Evolutionary conservation across 1,284 basidiomycete species (phyloP), one percentile per base, ranked within the genome.

Genomic region (Paramarasmius palmivorus): DNA sequence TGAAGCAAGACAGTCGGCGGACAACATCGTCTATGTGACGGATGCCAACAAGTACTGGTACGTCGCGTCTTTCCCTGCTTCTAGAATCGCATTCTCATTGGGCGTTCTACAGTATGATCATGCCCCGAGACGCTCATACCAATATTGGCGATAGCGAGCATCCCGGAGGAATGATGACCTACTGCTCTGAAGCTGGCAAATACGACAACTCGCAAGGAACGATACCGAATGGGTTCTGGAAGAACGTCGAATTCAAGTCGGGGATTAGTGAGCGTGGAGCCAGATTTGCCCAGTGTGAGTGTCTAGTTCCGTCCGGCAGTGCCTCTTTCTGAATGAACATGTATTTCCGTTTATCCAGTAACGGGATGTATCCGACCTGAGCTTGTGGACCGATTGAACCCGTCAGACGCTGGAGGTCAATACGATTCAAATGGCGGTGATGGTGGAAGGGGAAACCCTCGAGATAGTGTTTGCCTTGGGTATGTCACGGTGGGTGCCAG

Each of bases 391-490:
- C 67, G 74, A 5, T 62, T 81, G 9, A 78, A 78, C 58, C 59
- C 71, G 1, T 59, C 61, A 40, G 79, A 81, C 61, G 67, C 56
- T 8, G 78, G 78, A 25, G 79, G 77, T 15, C 77, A 79, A 57
- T 80, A 80, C 58, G 77, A 79, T 63, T 79, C 76, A n/a, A 77
- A 71, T 52, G 79, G 79, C 20, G 77, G 79, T 9, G 63, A 57
- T 3, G 69, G 67, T 22, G 76, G 77, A 8, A 58, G 57, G 19
- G 79, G 79, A 15, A 81, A 81, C 52, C 78, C 79, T 2, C 61
- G 67, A 25, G 76, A 73, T 17, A 79, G 76, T 54, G 65, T 69
- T 20, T 82, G 79, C 55, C 55, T 71, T 20, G 78, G 77, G 74
- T 77, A 57, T 38, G 69, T 66, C 34, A 40, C 58, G 22, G 20